A percentile compares a stretch with the other conserved stretches of the same genome.
These are phyloP conservation scores for apple (Malus domestica) DNA, from an alignment of 306 rosid genomes.

Conservation along the genomic window DNA sequence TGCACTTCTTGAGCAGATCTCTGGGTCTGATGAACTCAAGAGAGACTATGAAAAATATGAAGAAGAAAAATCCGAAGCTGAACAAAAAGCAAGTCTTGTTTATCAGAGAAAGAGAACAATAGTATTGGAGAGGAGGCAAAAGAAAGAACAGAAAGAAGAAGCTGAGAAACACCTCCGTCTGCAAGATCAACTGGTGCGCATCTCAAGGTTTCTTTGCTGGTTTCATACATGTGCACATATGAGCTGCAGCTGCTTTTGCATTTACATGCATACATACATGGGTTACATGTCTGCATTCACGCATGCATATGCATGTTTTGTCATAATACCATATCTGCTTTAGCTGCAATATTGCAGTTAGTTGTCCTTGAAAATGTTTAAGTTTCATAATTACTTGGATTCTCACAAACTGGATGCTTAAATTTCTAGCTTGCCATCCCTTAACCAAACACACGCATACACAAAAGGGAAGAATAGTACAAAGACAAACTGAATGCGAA, in stretches of 20 bases:
- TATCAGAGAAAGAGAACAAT: slow-evolving; percentile 86
- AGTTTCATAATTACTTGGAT: background rate
- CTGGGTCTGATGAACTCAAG: slow-evolving; percentile 90
- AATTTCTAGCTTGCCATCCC: background rate
- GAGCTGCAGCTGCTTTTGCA: background rate
- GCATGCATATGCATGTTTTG: background rate
- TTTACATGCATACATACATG: background rate
- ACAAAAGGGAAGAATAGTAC: background rate
- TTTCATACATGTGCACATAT: background rate
- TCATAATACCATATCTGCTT: background rate
- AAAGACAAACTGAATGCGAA: background rate
- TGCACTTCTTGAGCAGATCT: slow-evolving; percentile 86
- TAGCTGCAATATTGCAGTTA: background rate
- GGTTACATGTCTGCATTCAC: background rate
- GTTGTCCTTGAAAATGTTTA: background rate
- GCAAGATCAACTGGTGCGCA: slow-evolving; percentile 66
- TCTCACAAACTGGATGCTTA: background rate
- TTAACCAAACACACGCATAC: background rate
- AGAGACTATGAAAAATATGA: slow-evolving; percentile 83
- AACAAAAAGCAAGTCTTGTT: slow-evolving; percentile 82
- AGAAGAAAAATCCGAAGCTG: slow-evolving; percentile 73
- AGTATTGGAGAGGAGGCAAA: slow-evolving; percentile 88
- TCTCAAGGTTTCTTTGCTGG: slow-evolving; percentile 3
- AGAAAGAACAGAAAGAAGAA: slow-evolving; percentile 97
- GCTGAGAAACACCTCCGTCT: slow-evolving; percentile 85